Evolutionary conservation across 352 stramenopile species (phyloP), one percentile per base, ranked within the genome.

Genomic region (Saprolegnia parasitica): DNA sequence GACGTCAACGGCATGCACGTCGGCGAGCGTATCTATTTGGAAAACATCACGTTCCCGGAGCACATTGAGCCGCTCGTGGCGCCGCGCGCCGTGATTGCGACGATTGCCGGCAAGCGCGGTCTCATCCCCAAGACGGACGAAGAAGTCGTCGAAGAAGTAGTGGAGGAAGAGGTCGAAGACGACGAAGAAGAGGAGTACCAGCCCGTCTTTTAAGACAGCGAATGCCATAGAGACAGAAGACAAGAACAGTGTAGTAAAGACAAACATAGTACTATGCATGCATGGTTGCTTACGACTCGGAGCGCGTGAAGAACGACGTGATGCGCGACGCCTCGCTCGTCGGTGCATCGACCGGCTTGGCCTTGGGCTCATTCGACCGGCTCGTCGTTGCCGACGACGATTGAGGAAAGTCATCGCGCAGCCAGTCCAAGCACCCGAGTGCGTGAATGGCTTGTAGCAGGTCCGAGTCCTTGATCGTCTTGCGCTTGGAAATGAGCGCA

Each of bases 1-100:
- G 86, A 96, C 62, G 85, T 96, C 40, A 93, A 93, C 72, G 87
- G 87, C 9, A 84, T 95, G 21, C 86, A 95, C 71, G 87, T 95
- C 29, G 87, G 86, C 11, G 84, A 91, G 74, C 87, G 86, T 70
- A 87, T 95, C 72, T 80, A 84, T 67, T 66, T 95, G 29, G 83
- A 95, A 11, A 74, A 81, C 16, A 88, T 94, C 56, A 78, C 77
- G 23, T 86, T 95, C 67, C 86, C 86, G 0, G 86, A 92, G 71
- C 81, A 85, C 62, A 81, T 95, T 39, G 80, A 84, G 65, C 83
- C 87, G 2, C 81, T 76, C 49, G 75, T 95, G 55, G 66, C 77
- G 29, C 71, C 76, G 6, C 82, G 84, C 32, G 89, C 83, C 20
- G 75, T 95, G 60, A 79, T 95, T 63, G 83, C 86, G 66, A 95